Base-by-base conservation (phyloP, 2,329 filamentous ascomycete species). In the Claviceps quebecensis region DNA sequence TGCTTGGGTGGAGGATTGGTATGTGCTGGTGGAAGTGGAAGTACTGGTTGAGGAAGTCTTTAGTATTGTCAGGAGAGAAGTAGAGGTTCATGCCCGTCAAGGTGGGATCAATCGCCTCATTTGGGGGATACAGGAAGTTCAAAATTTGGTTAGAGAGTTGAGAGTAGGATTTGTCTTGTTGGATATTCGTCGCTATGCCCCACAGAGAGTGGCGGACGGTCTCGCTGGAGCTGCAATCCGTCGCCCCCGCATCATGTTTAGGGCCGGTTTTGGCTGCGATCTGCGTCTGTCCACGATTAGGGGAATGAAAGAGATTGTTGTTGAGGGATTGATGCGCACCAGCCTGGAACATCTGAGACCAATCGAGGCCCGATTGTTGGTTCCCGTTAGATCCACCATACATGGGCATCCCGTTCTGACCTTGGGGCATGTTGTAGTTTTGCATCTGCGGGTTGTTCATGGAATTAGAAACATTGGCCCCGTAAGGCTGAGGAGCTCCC, bases 341-440 rank as follows among this genome's bases (percentile, higher is more conserved):
- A 72, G 81, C 69, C 72, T 83, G 83, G 73, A 87, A 87, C 80
- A 88, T 85, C 66, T 84, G 78, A 63, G 83, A 77, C 84, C 84
- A 88, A 71, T 87, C 84, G 72, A 84, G 72, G 72, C 76, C 69
- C 65, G 74, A 72, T 70, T 77, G 74, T 69, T 81, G 78, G 67
- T 76, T 75, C 68, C 75, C 70, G 69, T 76, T 77, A 59, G 77
- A 76, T 64, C 72, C 73, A 63, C 72, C 74, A 66, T 80, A 80
- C 72, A 81, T 80, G 56, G 76, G 75, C 73, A 81, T 77, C 63
- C 78, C 79, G 62, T 80, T 81, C 69, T 82, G 76, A 62, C 69
- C 71, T 58, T 74, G 76, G 52, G 76, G 74, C 76, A 83, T 77
- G 68, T 71, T 81, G 69, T 81, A 84, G 68, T 72, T 76, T 58